Evolutionary conservation across 768 basidiomycete species (phyloP).

Genomic region (Pholiota microspora): DNA sequence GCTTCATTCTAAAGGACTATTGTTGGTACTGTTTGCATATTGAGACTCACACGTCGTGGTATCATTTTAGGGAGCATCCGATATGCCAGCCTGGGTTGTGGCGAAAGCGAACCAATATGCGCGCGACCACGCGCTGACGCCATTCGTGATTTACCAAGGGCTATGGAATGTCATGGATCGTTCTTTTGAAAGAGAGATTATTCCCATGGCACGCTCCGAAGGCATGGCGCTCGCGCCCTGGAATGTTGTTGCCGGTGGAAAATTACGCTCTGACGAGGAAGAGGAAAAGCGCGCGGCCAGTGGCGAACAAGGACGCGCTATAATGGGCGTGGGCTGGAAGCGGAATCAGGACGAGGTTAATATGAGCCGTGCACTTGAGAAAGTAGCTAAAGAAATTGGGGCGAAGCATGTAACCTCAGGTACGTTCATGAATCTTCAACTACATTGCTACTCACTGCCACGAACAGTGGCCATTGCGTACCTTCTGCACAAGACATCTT

Average conservation of each 20-base stretch:
- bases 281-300: constrained; percentile 24
- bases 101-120: constrained; percentile 48
- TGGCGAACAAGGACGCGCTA: constrained; percentile 36
- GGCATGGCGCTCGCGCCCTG: constrained; percentile 32
- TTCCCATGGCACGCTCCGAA: constrained; percentile 40
- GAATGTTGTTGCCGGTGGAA: constrained; percentile 32
- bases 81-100: constrained; percentile 49
- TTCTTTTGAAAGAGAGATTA: constrained; percentile 51
- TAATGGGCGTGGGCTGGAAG: constrained; percentile 13
- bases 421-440: not conserved
- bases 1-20: not conserved
- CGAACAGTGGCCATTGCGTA: not conserved
- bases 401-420: not conserved
- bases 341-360: not conserved
- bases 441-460: no score
- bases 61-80: constrained; percentile 30
- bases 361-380: not conserved
- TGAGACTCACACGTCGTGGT: not conserved
- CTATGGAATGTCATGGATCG: constrained; percentile 39
- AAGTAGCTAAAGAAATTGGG: not conserved
- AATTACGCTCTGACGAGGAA: constrained; percentile 52
- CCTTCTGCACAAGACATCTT: not conserved
- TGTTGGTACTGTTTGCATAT: not conserved
- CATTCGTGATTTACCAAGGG: constrained; percentile 54
- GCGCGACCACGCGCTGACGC: constrained; percentile 42